Evolutionary conservation across 768 basidiomycete genomes (phyloP), one percentile per base, ranked within the genome.

Genomic region (Hirschioporus abietinus): DNA sequence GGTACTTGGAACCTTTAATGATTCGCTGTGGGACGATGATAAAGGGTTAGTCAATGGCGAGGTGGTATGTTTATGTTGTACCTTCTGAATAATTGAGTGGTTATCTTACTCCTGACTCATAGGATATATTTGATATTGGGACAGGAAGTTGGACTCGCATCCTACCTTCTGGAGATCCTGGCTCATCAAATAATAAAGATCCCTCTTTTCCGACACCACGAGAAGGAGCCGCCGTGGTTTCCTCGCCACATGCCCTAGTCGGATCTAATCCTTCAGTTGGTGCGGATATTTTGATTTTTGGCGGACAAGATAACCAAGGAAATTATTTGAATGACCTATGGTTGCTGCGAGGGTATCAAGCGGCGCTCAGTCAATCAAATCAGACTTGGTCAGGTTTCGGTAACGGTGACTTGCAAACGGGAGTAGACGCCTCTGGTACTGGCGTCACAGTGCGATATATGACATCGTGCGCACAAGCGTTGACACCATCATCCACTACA

Each of bases 211-310:
- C 92, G 8, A 78, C 80, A 27, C 87, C 90, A 59, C 87, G 92
- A 62, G 81, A 88, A 75, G 92, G 92, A 42, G 88, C 91, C 17
- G 84, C 82, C 9, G 88, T 84, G 1, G 74, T 91, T 42, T 85
- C 90, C 6, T 87, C 79, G 71, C 68, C 72, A 24, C 68, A 75
- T 64, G 80, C 84, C 1, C 80, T 92, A 8, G 87, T 91, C 8
- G 91, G 91, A 8, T 69, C 70, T 7, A 76, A 81, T 52, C 80
- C 84, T 25, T 73, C 71, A 25, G 71, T 71, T 23, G 84, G 83
- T 23, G 80, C 90, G 26, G 92, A 94, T 72, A 89, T 86, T 20
- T 82, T 94, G 60, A 85, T 93, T 10, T 94, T 92, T 69, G 92
- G 92, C 35, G 92, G 92, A 57, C 83, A 83, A 70, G 90, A 92